These are phyloP conservation scores for Tolypocladium amazonense DNA, from an alignment of 2,329 filamentous ascomycete species.

Conservation along the genomic window DNA sequence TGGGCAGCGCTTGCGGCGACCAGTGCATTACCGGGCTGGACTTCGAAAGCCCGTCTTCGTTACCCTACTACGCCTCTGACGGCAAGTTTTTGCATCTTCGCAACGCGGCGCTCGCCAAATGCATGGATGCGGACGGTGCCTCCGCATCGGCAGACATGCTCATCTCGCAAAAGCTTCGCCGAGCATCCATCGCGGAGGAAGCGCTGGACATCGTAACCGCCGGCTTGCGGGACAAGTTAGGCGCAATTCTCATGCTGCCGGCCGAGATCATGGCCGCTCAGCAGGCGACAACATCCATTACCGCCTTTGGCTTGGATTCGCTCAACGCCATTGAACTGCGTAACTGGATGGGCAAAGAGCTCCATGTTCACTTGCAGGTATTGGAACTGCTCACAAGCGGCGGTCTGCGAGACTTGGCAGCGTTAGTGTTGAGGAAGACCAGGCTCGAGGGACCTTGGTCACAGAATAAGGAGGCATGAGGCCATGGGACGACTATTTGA, in stretches of 20 bases:
- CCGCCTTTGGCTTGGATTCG: slow-evolving; percentile 28
- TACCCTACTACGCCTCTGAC: slow-evolving; percentile 44
- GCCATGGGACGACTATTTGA: neutral
- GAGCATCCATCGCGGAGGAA: slow-evolving; percentile 6
- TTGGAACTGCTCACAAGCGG: slow-evolving; percentile 43
- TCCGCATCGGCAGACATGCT: slow-evolving; percentile 3
- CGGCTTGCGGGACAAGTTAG: slow-evolving; percentile 18
- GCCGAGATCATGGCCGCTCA: slow-evolving; percentile 10
- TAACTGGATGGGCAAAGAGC: slow-evolving; percentile 37
- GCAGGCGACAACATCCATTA: slow-evolving; percentile 11
- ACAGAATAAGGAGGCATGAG: neutral
- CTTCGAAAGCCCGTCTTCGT: slow-evolving; percentile 28
- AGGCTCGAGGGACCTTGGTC: slow-evolving; percentile 11
- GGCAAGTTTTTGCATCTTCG: slow-evolving; percentile 42
- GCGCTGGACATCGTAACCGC: slow-evolving; percentile 13
- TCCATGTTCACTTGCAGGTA: slow-evolving; percentile 34
- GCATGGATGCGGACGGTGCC: slow-evolving; percentile 3
- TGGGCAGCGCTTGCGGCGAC: slow-evolving; percentile 29
- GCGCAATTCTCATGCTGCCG: slow-evolving; percentile 21
- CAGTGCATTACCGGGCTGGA: slow-evolving; percentile 45
- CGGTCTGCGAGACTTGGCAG: slow-evolving; percentile 16
- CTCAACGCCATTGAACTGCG: slow-evolving; percentile 39
- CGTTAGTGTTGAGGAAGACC: slow-evolving; percentile 14
- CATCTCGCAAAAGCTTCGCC: slow-evolving; percentile 8
- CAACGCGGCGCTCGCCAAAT: slow-evolving; percentile 20